phyloP scores from a whole-genome alignment of 441 rosid species.

The Euphorbia neoarborescens region DNA sequence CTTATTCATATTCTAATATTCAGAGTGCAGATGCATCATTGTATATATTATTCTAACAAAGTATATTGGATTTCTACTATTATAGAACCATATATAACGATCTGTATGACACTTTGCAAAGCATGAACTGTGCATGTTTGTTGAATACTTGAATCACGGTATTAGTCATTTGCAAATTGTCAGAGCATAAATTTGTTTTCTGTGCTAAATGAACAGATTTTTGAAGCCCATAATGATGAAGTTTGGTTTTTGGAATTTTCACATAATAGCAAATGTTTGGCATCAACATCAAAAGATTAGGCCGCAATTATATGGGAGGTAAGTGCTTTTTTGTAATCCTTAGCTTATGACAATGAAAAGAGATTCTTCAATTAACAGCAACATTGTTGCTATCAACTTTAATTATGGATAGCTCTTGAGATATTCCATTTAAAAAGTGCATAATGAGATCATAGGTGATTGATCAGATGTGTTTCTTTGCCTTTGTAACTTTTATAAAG shows the following conservation, averaged over 20 bases:
- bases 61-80: background rate
- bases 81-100: background rate
- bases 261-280: constrained; percentile 77
- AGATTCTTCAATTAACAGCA: background rate
- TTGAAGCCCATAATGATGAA: constrained; percentile 75
- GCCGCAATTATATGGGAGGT: constrained; percentile 89
- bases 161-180: background rate
- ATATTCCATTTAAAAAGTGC: background rate
- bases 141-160: background rate
- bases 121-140: constrained; percentile 2
- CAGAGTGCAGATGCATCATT: background rate
- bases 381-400: background rate
- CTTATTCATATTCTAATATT: background rate
- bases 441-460: background rate
- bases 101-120: background rate
- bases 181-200: constrained; percentile 7
- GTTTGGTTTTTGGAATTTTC: constrained; percentile 96
- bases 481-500: background rate
- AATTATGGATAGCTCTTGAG: background rate
- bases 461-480: background rate
- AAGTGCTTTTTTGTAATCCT: constrained; percentile 16
- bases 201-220: constrained; percentile 47
- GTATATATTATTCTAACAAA: background rate
- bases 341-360: background rate
- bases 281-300: constrained; percentile 78